These are phyloP conservation scores for Blastomyces silverae DNA, from an alignment of 2,329 filamentous ascomycete species.

Conservation along the genomic window DNA sequence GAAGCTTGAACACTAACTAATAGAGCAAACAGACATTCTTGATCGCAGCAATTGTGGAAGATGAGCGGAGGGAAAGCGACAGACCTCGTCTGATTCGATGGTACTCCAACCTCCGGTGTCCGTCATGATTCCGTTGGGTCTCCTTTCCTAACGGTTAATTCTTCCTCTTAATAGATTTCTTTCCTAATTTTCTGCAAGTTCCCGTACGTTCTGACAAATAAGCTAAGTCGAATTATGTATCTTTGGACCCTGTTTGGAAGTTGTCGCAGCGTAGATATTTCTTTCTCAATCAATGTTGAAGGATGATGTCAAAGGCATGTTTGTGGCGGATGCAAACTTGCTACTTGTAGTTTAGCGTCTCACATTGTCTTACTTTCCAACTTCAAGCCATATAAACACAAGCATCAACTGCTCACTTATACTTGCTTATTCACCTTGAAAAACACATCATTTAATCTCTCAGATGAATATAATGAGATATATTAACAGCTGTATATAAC, in stretches of 20 bases:
- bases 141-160: not conserved
- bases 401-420: no score
- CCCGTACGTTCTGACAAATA: not conserved
- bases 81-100: constrained; percentile 92
- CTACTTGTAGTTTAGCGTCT: not conserved
- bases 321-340: constrained; percentile 7
- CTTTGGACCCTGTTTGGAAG: not conserved
- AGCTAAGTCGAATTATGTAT: not conserved
- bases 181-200: not conserved
- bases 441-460: no score
- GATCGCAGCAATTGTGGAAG: not conserved
- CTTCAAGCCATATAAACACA: no score
- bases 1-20: not conserved
- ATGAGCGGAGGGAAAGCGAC: constrained; percentile 28
- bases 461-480: no score
- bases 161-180: not conserved
- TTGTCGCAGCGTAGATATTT: not conserved
- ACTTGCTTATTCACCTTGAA: no score
- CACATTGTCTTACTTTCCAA: no score
- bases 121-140: constrained; percentile 52
- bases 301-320: constrained; percentile 10
- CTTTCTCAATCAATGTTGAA: not conserved
- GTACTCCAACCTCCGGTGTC: constrained; percentile 75
- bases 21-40: not conserved
- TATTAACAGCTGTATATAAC: no score